Base-by-base conservation (phyloP, 352 stramenopile species). In the Pythium pyrilobum region DNA sequence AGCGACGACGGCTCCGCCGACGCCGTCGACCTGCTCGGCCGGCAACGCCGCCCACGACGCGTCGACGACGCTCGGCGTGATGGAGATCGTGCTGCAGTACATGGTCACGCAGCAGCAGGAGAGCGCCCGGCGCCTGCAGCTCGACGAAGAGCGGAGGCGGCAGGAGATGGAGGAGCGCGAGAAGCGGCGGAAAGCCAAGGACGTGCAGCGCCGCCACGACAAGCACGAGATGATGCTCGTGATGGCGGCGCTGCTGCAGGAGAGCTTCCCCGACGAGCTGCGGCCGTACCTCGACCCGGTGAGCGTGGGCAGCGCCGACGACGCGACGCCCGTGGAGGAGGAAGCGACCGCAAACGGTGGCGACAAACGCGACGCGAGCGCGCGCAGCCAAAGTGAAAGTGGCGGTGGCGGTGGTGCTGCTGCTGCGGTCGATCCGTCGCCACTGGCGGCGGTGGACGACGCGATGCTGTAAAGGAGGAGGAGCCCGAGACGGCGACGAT, bases 151-250 rank as follows among this genome's bases (percentile, higher is more conserved):
- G 38, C 62, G 64, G 33, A 55, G 61, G 21, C 60, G 56, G 25
- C 51, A 59, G 47, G 67, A 81, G 27, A 53, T 59, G 18, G 60
- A 70, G 15, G 67, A 70, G 27, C 43, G 66, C 25, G 47, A 46
- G 29, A 38, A 43, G 23, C 67, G 70, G 4, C 60, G 71, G 21
- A 62, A 52, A 16, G 42, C 49, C 15, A 77, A 77, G 25, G 69
- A 82, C 15, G 59, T 51, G 1, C 66, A 64, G 16, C 61, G 60
- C 32, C 51, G 60, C 6, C 53, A 58, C 25, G 66, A 85, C 38
- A 74, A 72, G 49, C 69, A 69, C n/a, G 69, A 85, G 27, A 54
- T 85, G 38, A 83, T 87, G 73, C 45, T 74, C n/a, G 59, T 78
- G 21, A 68, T 87, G 56, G 54, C 51, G 1, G 67, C 71, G 11